Evolutionary conservation across 306 rosid genomes (phyloP), one percentile per base, ranked within the genome.

Genomic region (Prosopis cineraria): DNA sequence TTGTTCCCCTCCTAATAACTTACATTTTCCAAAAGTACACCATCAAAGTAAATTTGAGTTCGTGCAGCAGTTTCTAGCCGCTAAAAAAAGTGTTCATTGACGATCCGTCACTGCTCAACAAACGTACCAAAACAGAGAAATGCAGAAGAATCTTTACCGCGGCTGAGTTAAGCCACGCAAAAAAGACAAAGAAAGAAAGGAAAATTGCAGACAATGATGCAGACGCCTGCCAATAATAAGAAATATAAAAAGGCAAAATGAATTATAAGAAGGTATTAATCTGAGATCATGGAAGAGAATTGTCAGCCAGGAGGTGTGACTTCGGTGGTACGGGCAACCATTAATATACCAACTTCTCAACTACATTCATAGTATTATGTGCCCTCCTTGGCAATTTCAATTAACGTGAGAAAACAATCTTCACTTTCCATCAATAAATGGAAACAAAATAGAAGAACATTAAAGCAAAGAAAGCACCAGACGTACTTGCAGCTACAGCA

Each of bases 351-450:
- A 74, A 79, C 43, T 77, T 75, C 22, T 58, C 40, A 77, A 83
- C 68, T 65, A 67, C 80, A 84, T 64, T 74, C 7, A 84, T 68
- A 68, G 50, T 16, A 30, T 71, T 19, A 44, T 34, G 64, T 56
- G 78, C 76, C 83, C 73, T 73, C 89, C 78, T 78, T 81, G 74
- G 74, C 48, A 78, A 44, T 16, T 70, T 41, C 55, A 11, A 19
- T 39, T 73, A 68, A 70, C 19, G 19, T 3, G 48, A 43, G 25
- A 39, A 72, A 47, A 39, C 13, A 76, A 40, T 27, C 43, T 62
- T 68, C 63, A 81, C n/a, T 55, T 82, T 39, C 58, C 77, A 33
- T 52, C 63, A 79, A 73, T 13, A 39, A 66, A 22, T 25, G 52
- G 11, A 12, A 6, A 50, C 29, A 43, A 5, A 33, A 33, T 34